phyloP scores from a whole-genome alignment of 345 rosid species.

The Aurinia saxatilis region DNA sequence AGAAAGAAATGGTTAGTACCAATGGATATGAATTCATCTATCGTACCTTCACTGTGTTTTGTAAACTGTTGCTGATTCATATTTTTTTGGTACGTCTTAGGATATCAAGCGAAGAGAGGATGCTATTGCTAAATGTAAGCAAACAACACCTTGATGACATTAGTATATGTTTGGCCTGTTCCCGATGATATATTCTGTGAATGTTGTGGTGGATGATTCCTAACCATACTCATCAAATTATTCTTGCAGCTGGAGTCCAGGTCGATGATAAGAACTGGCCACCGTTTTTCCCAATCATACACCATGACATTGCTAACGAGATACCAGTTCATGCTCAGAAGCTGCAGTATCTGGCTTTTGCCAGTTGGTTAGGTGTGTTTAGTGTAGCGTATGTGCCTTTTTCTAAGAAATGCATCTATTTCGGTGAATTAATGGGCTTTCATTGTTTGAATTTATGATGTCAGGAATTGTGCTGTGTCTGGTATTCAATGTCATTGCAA shows the following conservation, averaged over 20 bases:
- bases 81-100: background rate
- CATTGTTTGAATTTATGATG: background rate
- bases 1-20: slow-evolving; percentile 61
- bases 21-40: background rate
- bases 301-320: slow-evolving; percentile 94
- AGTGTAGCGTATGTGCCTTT: background rate
- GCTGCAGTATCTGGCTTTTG: slow-evolving; percentile 94
- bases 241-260: slow-evolving; percentile 64
- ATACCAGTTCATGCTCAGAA: slow-evolving; percentile 93
- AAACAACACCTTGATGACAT: background rate
- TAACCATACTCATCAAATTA: background rate
- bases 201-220: background rate
- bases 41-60: background rate
- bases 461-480: slow-evolving; percentile 93
- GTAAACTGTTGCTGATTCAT: background rate
- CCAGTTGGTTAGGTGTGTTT: slow-evolving; percentile 90
- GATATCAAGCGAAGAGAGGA: slow-evolving; percentile 31
- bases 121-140: slow-evolving; percentile 25
- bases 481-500: slow-evolving; percentile 70
- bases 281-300: slow-evolving; percentile 88
- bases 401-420: background rate
- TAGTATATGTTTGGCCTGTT: background rate
- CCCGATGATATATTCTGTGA: background rate
- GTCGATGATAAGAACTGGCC: slow-evolving; percentile 87
- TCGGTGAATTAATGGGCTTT: background rate